Conservation (phyloP, 1,139 yeast genomes). For the Hemisphaericaspora xylanilytica region DNA sequence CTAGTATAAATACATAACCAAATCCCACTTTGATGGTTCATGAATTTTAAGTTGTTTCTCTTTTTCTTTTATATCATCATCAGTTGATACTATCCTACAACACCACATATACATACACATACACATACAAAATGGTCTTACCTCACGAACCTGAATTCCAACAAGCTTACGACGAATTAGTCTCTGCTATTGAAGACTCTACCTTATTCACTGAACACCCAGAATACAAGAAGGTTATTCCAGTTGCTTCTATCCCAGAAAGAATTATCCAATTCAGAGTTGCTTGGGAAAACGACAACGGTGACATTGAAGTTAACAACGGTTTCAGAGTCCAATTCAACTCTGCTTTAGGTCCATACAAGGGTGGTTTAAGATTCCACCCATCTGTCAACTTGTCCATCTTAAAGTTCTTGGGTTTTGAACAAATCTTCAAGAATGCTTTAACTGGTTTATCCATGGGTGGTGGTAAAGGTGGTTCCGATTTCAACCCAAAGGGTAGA, state of each 20-base stretch:
- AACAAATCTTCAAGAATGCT: conserved; percentile 98
- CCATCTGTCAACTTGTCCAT: conserved; percentile 94
- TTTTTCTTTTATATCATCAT: conserved; percentile 2
- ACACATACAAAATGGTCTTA: conserved; percentile 41
- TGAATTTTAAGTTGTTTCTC: not conserved
- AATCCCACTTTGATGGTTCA: not conserved
- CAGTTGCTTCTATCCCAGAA: conserved; percentile 93
- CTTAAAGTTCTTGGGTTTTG: conserved; percentile 94
- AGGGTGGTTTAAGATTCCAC: conserved; percentile 98
- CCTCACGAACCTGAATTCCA: conserved; percentile 95
- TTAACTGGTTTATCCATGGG: conserved; percentile 97
- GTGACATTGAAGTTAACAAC: conserved; percentile 87
- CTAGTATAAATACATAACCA: not conserved
- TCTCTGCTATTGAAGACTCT: conserved; percentile 85
- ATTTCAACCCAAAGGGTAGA: conserved; percentile 95
- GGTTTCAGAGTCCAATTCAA: conserved; percentile 99
- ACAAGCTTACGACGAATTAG: conserved; percentile 95
- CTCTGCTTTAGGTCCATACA: conserved; percentile 98
- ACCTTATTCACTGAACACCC: conserved; percentile 88
- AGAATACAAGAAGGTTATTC: conserved; percentile 82
- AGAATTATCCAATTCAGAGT: conserved; percentile 96
- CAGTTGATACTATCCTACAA: not conserved
- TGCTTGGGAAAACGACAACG: conserved; percentile 95
- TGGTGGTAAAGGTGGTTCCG: conserved; percentile 99
- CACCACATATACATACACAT: not conserved